Percentiles rank a stretch among this genome's conserved stretches.
Conservation (phyloP, 768 basidiomycete genomes). For the Phylloporus sp. region DNA sequence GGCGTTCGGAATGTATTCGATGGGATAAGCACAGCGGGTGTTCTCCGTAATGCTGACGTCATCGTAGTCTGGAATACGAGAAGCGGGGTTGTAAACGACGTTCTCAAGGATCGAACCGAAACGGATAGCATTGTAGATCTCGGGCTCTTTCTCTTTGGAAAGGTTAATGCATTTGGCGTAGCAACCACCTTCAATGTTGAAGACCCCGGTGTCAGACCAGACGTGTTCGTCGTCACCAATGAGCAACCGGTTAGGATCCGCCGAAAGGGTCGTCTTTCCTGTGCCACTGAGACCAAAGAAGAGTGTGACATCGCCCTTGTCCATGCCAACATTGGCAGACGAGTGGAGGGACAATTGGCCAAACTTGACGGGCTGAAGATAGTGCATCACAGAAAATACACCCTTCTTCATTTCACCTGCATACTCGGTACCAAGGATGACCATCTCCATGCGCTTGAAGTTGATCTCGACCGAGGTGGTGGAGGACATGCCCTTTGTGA, state of each 20-base stretch:
- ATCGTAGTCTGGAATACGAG: conserved; percentile 89
- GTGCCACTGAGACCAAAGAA: conserved; percentile 99
- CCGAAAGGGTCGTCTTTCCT: conserved; percentile 97
- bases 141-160: conserved; percentile 95
- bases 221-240: conserved; percentile 99
- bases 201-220: conserved; percentile 98
- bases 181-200: conserved; percentile 99
- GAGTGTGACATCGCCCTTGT: conserved; percentile 88
- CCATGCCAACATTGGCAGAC: conserved; percentile 91
- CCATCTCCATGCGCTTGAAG: conserved; percentile 99
- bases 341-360: conserved; percentile 97
- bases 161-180: conserved; percentile 99
- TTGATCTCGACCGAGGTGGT: conserved; percentile 99
- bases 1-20: conserved; percentile 95
- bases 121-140: conserved; percentile 92
- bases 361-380: conserved; percentile 97
- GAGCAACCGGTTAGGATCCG: conserved; percentile 88
- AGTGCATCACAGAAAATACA: conserved; percentile 99
- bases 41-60: conserved; percentile 98
- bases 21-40: conserved; percentile 98
- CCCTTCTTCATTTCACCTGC: conserved; percentile 99
- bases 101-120: conserved; percentile 98
- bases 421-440: conserved; percentile 97
- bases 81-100: conserved; percentile 88
- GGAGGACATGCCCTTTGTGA: conserved; percentile 99